phyloP scores from a whole-genome alignment of 1,284 basidiomycete genomes.

The Leccinum olivaceoglutinosum region DNA sequence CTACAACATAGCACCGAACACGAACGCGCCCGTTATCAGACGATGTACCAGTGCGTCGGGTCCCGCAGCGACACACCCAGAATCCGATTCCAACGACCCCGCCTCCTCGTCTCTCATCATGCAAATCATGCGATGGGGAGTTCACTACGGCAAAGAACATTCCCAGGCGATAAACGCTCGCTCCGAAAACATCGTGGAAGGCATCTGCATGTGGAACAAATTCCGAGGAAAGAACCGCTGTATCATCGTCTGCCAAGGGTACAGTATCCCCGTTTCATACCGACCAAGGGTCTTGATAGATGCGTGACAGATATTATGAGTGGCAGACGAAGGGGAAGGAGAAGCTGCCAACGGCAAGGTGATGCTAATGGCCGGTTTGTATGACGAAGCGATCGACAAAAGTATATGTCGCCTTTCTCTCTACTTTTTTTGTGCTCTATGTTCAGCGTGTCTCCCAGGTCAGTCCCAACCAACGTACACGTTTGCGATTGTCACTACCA shows the following conservation, averaged over 20 bases:
- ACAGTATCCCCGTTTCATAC: neutral
- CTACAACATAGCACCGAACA: conserved; percentile 70
- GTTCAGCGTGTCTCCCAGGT: conserved; percentile 31
- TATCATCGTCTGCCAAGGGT: conserved; percentile 80
- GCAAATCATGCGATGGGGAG: conserved; percentile 87
- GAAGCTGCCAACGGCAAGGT: conserved; percentile 60
- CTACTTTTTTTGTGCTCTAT: neutral
- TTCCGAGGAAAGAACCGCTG: conserved; percentile 79
- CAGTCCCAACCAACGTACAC: conserved; percentile 64
- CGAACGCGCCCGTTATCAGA: conserved; percentile 62
- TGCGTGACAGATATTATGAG: conserved; percentile 71
- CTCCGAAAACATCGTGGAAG: conserved; percentile 74
- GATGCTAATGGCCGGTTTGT: conserved; percentile 87
- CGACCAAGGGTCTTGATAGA: neutral
- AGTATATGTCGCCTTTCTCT: conserved; percentile 31
- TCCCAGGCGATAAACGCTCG: conserved; percentile 89
- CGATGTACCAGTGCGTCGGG: conserved; percentile 19
- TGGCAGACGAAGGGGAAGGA: conserved; percentile 82
- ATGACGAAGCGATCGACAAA: conserved; percentile 68
- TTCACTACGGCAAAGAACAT: conserved; percentile 80
- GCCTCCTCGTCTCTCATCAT: conserved; percentile 33
- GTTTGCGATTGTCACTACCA: conserved; percentile 87
- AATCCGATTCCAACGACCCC: conserved; percentile 2
- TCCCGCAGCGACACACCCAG: neutral
- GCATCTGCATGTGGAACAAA: conserved; percentile 75